Percentiles rank a stretch among this genome's conserved stretches.
Evolutionary conservation across 257 asterid genomes (phyloP).

Genomic region (Agastache rugosa): DNA sequence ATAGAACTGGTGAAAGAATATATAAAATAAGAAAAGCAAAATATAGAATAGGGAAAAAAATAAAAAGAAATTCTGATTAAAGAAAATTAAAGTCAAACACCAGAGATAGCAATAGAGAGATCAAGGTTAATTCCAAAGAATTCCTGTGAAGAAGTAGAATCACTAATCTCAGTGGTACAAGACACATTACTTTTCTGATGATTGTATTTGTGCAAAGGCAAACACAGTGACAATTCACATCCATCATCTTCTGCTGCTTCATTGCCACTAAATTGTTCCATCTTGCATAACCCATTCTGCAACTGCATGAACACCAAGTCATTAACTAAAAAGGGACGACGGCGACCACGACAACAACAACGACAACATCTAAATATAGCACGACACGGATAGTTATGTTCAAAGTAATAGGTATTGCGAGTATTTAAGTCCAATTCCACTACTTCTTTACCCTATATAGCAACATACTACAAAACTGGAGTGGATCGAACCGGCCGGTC

Average conservation of each 20-base stretch:
- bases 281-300: constrained; percentile 31
- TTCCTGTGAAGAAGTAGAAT: constrained; percentile 38
- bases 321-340: no score
- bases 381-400: no score
- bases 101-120: constrained; percentile 66
- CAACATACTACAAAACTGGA: no score
- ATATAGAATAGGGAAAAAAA: not conserved
- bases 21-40: not conserved
- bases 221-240: constrained; percentile 61
- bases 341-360: no score
- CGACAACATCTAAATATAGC: no score
- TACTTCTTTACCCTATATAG: no score
- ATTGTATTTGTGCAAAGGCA: constrained; percentile 38
- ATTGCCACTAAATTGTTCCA: not conserved
- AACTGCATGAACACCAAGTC: not conserved
- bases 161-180: constrained; percentile 64
- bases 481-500: no score
- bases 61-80: not conserved
- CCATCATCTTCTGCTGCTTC: constrained; percentile 37
- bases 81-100: constrained; percentile 35
- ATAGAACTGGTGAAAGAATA: no score
- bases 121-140: constrained; percentile 50
- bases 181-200: constrained; percentile 53
- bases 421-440: no score
- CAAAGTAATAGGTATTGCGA: no score